A percentile compares a stretch with the other conserved stretches of the same genome.
These are phyloP conservation scores for Closterium sp. DNA, from an alignment of 139 green algal species.

Conservation along the genomic window DNA sequence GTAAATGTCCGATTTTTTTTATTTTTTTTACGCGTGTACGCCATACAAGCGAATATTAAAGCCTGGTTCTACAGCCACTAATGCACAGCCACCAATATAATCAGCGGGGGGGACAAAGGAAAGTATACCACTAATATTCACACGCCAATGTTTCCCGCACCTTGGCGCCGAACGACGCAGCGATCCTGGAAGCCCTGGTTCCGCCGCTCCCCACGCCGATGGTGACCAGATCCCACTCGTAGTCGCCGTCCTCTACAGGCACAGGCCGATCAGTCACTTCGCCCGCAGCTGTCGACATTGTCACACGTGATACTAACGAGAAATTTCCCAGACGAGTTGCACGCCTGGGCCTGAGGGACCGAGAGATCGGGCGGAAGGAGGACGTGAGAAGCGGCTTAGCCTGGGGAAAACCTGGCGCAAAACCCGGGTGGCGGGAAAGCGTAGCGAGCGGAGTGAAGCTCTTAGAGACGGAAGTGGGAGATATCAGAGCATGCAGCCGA, in stretches of 20 bases:
- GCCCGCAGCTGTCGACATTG: neutral
- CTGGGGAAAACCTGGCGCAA: neutral
- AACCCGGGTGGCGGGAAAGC: neutral
- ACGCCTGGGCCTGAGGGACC: neutral
- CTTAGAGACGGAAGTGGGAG: neutral
- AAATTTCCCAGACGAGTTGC: neutral
- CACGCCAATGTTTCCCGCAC: slow-evolving; percentile 64
- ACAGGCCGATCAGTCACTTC: neutral
- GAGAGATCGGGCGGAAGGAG: neutral
- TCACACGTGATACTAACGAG: neutral
- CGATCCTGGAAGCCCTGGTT: slow-evolving; percentile 71
- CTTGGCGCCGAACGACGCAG: slow-evolving; percentile 67
- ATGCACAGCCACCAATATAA: neutral
- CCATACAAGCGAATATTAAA: too few species aligned
- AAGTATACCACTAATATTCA: too few species aligned
- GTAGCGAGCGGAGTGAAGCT: neutral
- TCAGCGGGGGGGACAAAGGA: neutral
- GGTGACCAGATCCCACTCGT: slow-evolving; percentile 84
- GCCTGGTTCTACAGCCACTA: too few species aligned
- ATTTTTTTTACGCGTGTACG: too few species aligned
- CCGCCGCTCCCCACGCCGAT: slow-evolving; percentile 89
- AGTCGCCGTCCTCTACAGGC: slow-evolving; percentile 16
- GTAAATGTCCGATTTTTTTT: too few species aligned
- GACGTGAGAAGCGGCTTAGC: neutral
- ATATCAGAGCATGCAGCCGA: neutral